Evolutionary conservation across 106 monocot species (phyloP).

Genomic region (Iris macrosiphon): DNA sequence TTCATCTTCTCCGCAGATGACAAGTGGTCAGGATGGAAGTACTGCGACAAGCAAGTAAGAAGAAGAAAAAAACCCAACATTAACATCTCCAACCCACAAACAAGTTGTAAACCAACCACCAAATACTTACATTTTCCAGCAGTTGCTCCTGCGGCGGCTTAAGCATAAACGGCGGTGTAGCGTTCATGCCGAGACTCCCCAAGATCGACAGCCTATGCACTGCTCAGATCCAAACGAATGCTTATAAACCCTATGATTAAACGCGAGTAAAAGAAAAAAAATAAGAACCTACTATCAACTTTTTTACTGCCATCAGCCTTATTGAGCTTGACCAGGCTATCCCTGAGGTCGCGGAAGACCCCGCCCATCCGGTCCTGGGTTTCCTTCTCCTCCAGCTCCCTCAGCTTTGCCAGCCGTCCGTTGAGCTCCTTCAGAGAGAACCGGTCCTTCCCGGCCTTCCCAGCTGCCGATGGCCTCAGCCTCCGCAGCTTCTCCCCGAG

Average conservation of each 20-base stretch:
- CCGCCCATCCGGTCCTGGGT: constrained; percentile 22
- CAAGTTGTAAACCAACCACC: not conserved
- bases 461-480: constrained; percentile 35
- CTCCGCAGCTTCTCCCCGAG: constrained; percentile 72
- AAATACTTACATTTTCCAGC: constrained; percentile 56
- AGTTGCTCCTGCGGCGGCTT: constrained; percentile 67
- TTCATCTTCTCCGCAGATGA: constrained; percentile 94
- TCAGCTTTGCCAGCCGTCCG: constrained; percentile 67
- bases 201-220: constrained; percentile 41
- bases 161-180: constrained; percentile 48
- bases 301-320: constrained; percentile 19
- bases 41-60: constrained; percentile 43
- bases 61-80: too few species aligned
- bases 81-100: not conserved
- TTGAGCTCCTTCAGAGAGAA: constrained; percentile 73
- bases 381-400: constrained; percentile 66
- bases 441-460: constrained; percentile 28
- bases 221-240: constrained; percentile 20
- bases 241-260: not conserved
- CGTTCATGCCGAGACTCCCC: constrained; percentile 27
- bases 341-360: constrained; percentile 26
- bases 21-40: constrained; percentile 88
- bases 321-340: constrained; percentile 30
- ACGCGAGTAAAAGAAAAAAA: not conserved
- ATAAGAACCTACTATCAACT: constrained; percentile 9